Base-by-base conservation (phyloP, 331 rosid species). In the Erythrophleum ivorense region DNA sequence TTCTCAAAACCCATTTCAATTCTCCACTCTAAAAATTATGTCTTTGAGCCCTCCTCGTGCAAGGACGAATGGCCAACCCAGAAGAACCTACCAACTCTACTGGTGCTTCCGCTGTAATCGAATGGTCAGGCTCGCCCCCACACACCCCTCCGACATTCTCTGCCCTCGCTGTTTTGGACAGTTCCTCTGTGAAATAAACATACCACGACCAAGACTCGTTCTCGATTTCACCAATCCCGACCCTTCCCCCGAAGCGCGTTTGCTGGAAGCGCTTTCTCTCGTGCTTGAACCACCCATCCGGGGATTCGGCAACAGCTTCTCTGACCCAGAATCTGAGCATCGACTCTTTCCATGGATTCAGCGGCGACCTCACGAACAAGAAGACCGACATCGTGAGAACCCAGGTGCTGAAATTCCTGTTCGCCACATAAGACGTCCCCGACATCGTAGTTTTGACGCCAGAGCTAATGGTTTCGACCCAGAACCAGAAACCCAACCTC, bases 111-210 rank as follows among this genome's bases (percentile, higher is more conserved):
- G 85, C 4, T 96, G 99, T 86, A 83, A 76, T 46, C 88, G 89
- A 21, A 60, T 58, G 31, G 92, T 92, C 69, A 81, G 94, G 19
- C 38, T 84, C 12, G 81, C 86, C 76, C 54, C 87, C 33, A 41
- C 84, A 19, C 31, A 55, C 78, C 78, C 87, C 2, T 63, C 90
- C 0, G 84, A 84, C 0, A 21, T 89, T n/a, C 12, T 60, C 29
- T 96, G 99, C 77, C 97, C 98, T 0, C 92, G 95, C 2, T 96
- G 99, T 65, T 90, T 76, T 45, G 92, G 94, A 13, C 92, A 88
- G 69, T 94, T 91, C 88, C 46, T 96, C n/a, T 48, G 62, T 3
- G 97, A 94, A 77, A 21, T 92, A 11, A 89, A 86, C 84, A 36
- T 80, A 29, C 66, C 91, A 1, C 79, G 73, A 38, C 92, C 97